These are phyloP conservation scores for Hyaloperonospora arabidopsidis DNA, from an alignment of 352 stramenopile species.

Conservation along the genomic window DNA sequence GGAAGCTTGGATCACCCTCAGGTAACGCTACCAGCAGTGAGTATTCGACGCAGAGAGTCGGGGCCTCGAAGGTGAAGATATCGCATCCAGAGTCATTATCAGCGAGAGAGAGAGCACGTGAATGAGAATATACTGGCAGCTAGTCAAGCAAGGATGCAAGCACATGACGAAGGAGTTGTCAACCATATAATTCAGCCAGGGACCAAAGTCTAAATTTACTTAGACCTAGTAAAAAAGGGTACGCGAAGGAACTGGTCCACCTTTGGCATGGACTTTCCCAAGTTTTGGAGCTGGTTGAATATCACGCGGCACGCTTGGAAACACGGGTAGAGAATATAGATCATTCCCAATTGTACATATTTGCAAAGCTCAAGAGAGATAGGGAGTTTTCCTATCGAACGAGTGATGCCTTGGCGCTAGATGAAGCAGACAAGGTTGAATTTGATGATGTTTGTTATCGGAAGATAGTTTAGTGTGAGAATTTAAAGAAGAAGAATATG, in stretches of 20 bases:
- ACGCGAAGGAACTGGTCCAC: not conserved
- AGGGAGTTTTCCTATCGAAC: not conserved
- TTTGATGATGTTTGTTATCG: slow-evolving; percentile 1
- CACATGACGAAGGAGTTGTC: not conserved
- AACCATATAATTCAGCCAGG: not conserved
- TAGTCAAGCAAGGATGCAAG: not conserved
- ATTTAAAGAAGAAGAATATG: not conserved
- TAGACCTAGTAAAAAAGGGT: not conserved
- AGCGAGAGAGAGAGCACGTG: not conserved
- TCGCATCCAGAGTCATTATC: not conserved
- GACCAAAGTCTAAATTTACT: not conserved
- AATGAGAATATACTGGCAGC: not conserved
- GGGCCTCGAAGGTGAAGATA: not conserved
- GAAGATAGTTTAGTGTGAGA: not conserved
- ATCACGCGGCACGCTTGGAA: not conserved
- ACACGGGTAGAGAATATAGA: not conserved
- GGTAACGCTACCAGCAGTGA: not conserved
- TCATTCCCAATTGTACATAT: slow-evolving; percentile 1
- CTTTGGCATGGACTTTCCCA: too few species aligned
- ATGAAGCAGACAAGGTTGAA: not conserved
- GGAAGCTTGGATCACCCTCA: not conserved
- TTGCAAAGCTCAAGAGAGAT: not conserved
- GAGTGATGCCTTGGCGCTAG: not conserved
- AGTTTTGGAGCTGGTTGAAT: not conserved
- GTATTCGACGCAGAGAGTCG: not conserved